Evolutionary conservation across 2,329 filamentous ascomycete species (phyloP), one percentile per base, ranked within the genome.

Genomic region (Fusarium liriodendri): DNA sequence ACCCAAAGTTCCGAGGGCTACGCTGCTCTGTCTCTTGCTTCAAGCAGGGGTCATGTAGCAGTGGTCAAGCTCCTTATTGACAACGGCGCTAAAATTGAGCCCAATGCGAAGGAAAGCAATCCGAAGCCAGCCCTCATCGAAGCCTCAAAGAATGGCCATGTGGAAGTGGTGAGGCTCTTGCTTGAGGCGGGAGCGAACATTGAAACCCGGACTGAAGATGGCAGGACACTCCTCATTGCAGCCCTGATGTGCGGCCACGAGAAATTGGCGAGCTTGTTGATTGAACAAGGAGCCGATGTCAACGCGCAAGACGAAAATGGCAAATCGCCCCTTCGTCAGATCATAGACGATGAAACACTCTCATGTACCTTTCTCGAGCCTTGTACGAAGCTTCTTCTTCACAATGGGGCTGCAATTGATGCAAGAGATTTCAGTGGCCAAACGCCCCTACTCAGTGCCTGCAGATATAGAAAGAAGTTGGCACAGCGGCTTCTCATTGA

Each of bases 401-500:
- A 5, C 18, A 40, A 6, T 2, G 38, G 18, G 2, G 38, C 38
- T n/a, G 2, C 5, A 2, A 0, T 40, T 20, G 18, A 40, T 2
- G 38, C 38, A 40, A 40, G 18, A 40, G 38, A 20, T 20, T 20
- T 1, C 37, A n/a, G 10, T 32, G 16, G 37, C 32, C 16, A 27
- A 18, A 40, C 38, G 18, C 38, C 38, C 40, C n/a, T 38, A 0
- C 37, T 18, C 16, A 9, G 0, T n/a, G 37, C 37, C 37, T 38
- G 37, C 37, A 10, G 0, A 9, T 0, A 9, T n/a, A 8, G 8
- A 38, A 2, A 2, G 1, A 9, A 5, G 7, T 16, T 0, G n/a
- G 4, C 0, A 38, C 8, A 5, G 16, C 16, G 37, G 2, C 16
- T 38, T 38, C 37, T 38, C 37, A 1, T 38, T 38, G 37, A 38